Evolutionary conservation across 305 asterid genomes (phyloP), one percentile per base, ranked within the genome.

Genomic region (Fraxinus greggii): DNA sequence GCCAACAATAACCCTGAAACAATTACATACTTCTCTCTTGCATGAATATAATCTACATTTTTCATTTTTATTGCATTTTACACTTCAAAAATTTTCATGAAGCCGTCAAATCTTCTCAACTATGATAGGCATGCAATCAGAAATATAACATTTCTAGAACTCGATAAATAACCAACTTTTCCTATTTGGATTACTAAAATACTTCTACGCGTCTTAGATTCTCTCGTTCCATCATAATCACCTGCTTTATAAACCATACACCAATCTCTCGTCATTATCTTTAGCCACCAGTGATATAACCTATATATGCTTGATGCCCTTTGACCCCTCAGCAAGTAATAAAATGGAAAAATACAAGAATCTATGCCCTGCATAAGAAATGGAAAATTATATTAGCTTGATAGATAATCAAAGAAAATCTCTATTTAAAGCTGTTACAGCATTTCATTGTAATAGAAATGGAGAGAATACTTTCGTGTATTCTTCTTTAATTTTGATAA

Each of bases 351-450:
- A 32, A 10, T n/a, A 51, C 1, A 5, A 17, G 67, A 21, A 24
- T 8, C 48, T 38, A 15, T 12, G 63, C 72, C 77, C 78, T 79
- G 84, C 74, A 70, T n/a, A 35, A 75, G 67, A 40, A 82, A 76
- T 63, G 24, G 77, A 59, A n/a, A 38, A 38, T 42, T 32, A 79
- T 28, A 31, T 29, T 29, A 13, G 75, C 42, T 13, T 17, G 40
- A 31, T 7, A 28, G 15, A 38, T 3, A 13, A 78, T 26, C 61
- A 15, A 13, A 45, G 45, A 48, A 35, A 1, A 45, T 48, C 10
- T 15, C 38, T 26, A 24, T 65, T 65, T 65, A 65, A 10, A 28
- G 73, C 24, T 19, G 67, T 19, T 21, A 21, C 33, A 63, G 33
- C 72, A 63, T 63, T 24, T 24, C 33, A 24, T 61, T 61, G 6